Evolutionary conservation across 176 grass and related monocot genomes (phyloP), one percentile per base, ranked within the genome.

Genomic region (Bromus sterilis): DNA sequence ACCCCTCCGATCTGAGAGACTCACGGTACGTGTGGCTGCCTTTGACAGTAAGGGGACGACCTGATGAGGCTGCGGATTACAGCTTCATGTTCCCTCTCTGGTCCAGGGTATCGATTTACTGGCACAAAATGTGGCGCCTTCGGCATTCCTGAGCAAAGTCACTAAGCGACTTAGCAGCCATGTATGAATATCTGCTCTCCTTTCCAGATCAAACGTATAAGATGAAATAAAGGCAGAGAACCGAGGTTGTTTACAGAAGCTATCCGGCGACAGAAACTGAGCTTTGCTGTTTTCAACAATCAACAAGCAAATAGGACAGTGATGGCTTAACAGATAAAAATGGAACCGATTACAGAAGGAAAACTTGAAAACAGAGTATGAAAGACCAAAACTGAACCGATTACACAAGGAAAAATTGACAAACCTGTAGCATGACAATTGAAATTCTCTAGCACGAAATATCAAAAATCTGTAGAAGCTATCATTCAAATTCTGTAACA

Each of bases 41-140:
- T 66, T 78, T 98, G 71, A 84, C 78, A 15, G 35, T 97, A 21
- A 87, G 87, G 11, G 94, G 94, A 31, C 76, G 87, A 35, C 64
- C 89, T 15, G 83, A 94, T 63, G 95, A 94, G 51, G 83, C 90
- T 36, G 80, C 93, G 33, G 95, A 93, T 72, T 98, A 91, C 70
- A 92, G 86, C 87, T 98, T 98, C 76, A 89, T 89, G 84, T 98
- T 94, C 75, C 83, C 92, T 2, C 85, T 87, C 29, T 98, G 92
- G 92, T 80, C 95, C 32, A 76, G 92, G 37, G 88, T 93, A 42
- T 94, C 90, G 5, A 94, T 98, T 69, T 98, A 91, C 77, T 98
- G 92, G 92, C 92, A 98, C 80, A 83, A 53, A 62, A 64, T 39
- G 70, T 98, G 95, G 90, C 59, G 86, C 24, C 87, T 98, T 31